phyloP scores from a whole-genome alignment of 1,139 yeast species.

The Lodderomyces pseudojiufengensis region DNA sequence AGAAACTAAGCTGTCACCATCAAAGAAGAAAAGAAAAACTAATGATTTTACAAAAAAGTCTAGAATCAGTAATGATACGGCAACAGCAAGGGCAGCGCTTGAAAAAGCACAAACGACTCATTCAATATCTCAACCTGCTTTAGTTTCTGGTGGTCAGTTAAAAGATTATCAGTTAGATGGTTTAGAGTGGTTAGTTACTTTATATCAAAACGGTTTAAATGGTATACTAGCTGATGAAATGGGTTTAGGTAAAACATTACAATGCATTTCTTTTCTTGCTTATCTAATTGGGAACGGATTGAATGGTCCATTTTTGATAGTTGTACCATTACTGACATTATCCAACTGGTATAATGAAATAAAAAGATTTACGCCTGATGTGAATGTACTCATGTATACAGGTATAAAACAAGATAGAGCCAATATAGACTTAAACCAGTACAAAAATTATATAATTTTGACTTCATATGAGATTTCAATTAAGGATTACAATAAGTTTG shows the following conservation, averaged over 20 bases:
- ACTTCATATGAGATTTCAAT: conserved; percentile 83
- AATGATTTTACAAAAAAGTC: no score
- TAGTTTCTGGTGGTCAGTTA: conserved; percentile 63
- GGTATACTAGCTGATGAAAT: conserved; percentile 96
- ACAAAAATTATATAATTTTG: conserved; percentile 47
- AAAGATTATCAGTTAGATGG: conserved; percentile 89
- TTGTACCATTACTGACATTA: conserved; percentile 84
- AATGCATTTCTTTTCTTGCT: conserved; percentile 74
- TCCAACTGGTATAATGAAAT: conserved; percentile 83
- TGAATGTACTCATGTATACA: conserved; percentile 61
- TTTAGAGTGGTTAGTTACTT: conserved; percentile 80
- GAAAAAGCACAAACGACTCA: conserved; percentile 21
- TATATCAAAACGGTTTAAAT: conserved; percentile 89
- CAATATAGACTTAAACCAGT: conserved; percentile 21
- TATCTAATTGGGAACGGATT: conserved; percentile 78
- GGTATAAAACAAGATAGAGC: conserved; percentile 61
- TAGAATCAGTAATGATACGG: conserved; percentile 13
- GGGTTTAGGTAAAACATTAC: conserved; percentile 94
- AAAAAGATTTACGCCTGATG: conserved; percentile 63
- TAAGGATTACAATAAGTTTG: conserved; percentile 56
- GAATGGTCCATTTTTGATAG: conserved; percentile 78
- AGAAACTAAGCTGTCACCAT: conserved; percentile 10
- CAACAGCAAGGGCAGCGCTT: conserved; percentile 20
- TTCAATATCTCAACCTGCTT: conserved; percentile 54
- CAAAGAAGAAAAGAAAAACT: neutral